phyloP scores from a whole-genome alignment of 768 basidiomycete genomes.

The Candolleomyces eurysporus region DNA sequence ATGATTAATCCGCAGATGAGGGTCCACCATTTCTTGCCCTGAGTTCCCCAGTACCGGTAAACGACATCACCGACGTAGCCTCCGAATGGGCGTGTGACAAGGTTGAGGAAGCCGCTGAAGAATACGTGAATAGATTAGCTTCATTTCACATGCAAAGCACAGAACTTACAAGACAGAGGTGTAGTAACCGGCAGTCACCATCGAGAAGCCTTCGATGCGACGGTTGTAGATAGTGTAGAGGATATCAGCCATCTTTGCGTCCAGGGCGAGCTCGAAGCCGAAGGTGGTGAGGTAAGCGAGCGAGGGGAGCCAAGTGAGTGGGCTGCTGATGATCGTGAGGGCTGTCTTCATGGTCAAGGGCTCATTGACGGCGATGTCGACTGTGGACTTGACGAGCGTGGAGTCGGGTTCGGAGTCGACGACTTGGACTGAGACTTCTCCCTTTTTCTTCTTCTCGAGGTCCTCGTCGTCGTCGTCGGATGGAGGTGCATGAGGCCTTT shows the following conservation, averaged over 20 bases:
- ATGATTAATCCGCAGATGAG: conserved; percentile 41
- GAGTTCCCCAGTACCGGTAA: conserved; percentile 40
- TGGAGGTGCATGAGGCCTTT: conserved; percentile 4
- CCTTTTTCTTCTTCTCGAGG: conserved; percentile 22
- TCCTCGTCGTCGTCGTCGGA: conserved; percentile 8
- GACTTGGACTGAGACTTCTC: conserved; percentile 21
- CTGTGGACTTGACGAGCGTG: conserved; percentile 22
- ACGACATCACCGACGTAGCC: conserved; percentile 47
- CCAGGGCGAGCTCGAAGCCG: conserved; percentile 56
- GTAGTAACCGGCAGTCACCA: conserved; percentile 52
- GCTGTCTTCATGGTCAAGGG: conserved; percentile 34
- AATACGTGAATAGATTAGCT: conserved; percentile 11
- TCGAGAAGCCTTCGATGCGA: conserved; percentile 35
- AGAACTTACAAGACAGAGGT: conserved; percentile 26
- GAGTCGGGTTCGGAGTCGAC: conserved; percentile 11
- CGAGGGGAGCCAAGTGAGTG: conserved; percentile 54
- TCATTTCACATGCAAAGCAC: conserved; percentile 3
- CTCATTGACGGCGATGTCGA: conserved; percentile 47
- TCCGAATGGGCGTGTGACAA: conserved; percentile 48
- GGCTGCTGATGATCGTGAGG: conserved; percentile 31
- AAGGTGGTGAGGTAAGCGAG: conserved; percentile 55
- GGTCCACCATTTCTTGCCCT: conserved; percentile 49
- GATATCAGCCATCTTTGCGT: conserved; percentile 49
- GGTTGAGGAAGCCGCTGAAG: conserved; percentile 46
- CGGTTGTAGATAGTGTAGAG: conserved; percentile 38